Evolutionary conservation across 257 asterid species (phyloP).

Genomic region (Knoxia roxburghii): DNA sequence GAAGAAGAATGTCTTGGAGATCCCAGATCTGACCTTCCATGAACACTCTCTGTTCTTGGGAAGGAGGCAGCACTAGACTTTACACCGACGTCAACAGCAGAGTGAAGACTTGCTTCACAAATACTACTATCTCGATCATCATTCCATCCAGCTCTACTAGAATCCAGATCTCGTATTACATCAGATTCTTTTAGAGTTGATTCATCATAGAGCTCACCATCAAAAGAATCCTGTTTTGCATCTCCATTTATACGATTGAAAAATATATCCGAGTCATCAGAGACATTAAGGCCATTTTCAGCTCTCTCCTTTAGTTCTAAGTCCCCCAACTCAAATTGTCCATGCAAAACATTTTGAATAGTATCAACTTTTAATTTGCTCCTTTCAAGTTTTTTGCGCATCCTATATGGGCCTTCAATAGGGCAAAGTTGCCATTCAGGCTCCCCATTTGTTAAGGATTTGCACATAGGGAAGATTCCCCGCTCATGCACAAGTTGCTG

Average conservation of each 20-base stretch:
- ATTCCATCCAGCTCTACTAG: conserved; percentile 81
- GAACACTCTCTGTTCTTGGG: conserved; percentile 66
- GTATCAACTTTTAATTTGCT: conserved; percentile 70
- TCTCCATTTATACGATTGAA: conserved; percentile 57
- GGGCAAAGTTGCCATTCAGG: conserved; percentile 96
- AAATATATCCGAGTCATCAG: conserved; percentile 57
- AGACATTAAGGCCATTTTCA: conserved; percentile 43
- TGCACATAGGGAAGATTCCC: conserved; percentile 72
- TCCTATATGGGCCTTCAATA: conserved; percentile 97
- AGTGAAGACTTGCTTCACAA: conserved; percentile 83
- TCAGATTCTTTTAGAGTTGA: conserved; percentile 67
- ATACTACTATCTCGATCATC: conserved; percentile 85
- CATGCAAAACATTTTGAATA: conserved; percentile 64
- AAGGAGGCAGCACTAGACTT: conserved; percentile 72
- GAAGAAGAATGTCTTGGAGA: conserved; percentile 73
- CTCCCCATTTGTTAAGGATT: conserved; percentile 52
- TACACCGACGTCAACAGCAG: conserved; percentile 82
- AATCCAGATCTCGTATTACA: conserved; percentile 58
- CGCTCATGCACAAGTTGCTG: conserved; percentile 97
- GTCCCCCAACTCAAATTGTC: conserved; percentile 54
- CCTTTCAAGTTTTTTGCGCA: conserved; percentile 91
- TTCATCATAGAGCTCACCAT: conserved; percentile 59
- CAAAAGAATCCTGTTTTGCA: conserved; percentile 52
- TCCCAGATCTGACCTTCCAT: conserved; percentile 69
- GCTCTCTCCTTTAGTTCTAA: conserved; percentile 67